Base-by-base conservation (phyloP, 345 rosid species). In the Acer yangbiense region DNA sequence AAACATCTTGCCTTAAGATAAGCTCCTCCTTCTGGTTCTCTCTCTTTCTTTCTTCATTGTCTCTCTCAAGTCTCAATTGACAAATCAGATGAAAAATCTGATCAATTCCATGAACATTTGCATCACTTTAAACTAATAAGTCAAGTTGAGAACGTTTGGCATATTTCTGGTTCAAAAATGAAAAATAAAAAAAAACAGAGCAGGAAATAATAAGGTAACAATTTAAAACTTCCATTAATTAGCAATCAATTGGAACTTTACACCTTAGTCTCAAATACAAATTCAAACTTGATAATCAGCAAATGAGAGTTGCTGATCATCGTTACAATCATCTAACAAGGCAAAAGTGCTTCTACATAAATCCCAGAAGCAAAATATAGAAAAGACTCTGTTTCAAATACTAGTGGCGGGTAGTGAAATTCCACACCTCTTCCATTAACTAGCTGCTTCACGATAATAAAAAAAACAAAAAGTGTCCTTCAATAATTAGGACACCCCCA, bases 351-450 rank as follows among this genome's bases (percentile, higher is more conserved):
- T 50, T 75, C 77, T 41, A 6, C 4, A 3, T 55, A 57, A 72
- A 39, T 65, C 17, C 46, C 63, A 50, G 50, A 68, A 68, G 46
- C 50, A 20, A 7, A 1, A 9, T n/a, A 44, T 44, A 29, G 17
- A n/a, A 73, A 52, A 32, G 35, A 2, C 7, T 2, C 8, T 41
- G 12, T 6, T n/a, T 72, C 25, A 77, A 68, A 72, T 57, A 32
- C 71, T 57, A 73, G 29, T 65, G 81, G 90, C 87, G 90, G 90
- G 90, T 82, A 84, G 88, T 78, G 18, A 78, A 70, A 85, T 68
- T 73, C 89, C 85, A 88, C 85, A 88, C 92, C 89, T 72, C 88
- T 62, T 86, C 89, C 87, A 70, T 67, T 50, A 77, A 60, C 64
- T 21, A 60, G 66, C 83, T 69, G 65, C 75, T n/a, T 16, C 67